These are phyloP conservation scores for Styphnolobium japonicum DNA, from an alignment of 306 rosid species.

Conservation along the genomic window DNA sequence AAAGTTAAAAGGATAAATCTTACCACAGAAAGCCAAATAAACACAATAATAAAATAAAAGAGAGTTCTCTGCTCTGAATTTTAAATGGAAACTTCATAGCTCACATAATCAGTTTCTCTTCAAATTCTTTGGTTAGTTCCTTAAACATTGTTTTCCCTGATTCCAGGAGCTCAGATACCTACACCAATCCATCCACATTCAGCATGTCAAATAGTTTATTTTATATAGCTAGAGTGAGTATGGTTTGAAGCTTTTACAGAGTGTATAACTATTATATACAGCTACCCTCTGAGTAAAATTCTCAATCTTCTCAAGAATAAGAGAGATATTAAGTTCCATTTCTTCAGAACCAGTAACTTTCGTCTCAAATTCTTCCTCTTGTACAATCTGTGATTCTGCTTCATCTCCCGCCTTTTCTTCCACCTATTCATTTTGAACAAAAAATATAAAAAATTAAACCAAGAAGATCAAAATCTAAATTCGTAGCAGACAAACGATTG, in stretches of 20 bases:
- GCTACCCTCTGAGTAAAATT: constrained; percentile 75
- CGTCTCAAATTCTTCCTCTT: constrained; percentile 44
- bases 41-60: not conserved
- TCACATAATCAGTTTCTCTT: constrained; percentile 74
- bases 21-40: not conserved
- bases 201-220: not conserved
- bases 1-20: not conserved
- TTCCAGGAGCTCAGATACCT: constrained; percentile 82
- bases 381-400: constrained; percentile 40
- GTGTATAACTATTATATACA: not conserved
- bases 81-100: constrained; percentile 10
- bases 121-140: constrained; percentile 64
- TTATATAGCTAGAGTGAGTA: not conserved
- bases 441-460: not conserved
- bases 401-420: constrained; percentile 41
- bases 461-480: not conserved
- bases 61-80: not conserved
- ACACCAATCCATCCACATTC: not conserved
- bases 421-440: constrained; percentile 19
- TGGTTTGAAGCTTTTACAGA: constrained; percentile 2
- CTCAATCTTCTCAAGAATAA: constrained; percentile 65
- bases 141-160: constrained; percentile 69
- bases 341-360: constrained; percentile 55
- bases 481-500: not conserved
- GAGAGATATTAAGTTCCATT: constrained; percentile 62